These are phyloP conservation scores for Talaromyces funiculosus DNA, from an alignment of 2,329 filamentous ascomycete genomes.

Conservation along the genomic window DNA sequence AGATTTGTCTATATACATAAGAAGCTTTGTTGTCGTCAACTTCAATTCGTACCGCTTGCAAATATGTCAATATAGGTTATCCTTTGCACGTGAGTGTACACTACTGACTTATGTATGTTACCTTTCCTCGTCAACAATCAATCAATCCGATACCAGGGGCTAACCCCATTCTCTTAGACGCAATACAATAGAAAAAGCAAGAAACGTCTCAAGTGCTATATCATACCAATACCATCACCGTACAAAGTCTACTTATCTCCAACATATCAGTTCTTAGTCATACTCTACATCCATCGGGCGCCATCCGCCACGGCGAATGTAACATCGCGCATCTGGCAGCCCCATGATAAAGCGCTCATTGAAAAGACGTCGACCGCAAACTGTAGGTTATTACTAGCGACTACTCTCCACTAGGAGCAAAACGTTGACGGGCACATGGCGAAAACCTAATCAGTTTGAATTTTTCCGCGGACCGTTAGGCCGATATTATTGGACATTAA, in stretches of 20 bases:
- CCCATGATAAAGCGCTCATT: not conserved
- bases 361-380: not conserved
- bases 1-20: not conserved
- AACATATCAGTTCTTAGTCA: not conserved
- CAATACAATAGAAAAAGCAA: not conserved
- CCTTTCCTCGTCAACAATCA: not conserved
- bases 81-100: not conserved
- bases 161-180: not conserved
- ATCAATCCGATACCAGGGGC: not conserved
- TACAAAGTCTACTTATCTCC: not conserved
- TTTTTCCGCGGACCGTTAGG: not conserved
- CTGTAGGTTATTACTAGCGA: not conserved
- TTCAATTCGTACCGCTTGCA: not conserved
- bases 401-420: not conserved
- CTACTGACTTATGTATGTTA: not conserved
- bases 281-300: not conserved
- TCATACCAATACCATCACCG: not conserved
- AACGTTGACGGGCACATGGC: not conserved
- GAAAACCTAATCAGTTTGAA: not conserved
- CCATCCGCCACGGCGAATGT: not conserved
- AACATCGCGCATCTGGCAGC: conserved; percentile 1
- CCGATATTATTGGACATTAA: not conserved
- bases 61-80: not conserved
- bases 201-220: too few relatives aligned
- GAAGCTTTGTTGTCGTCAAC: not conserved